Conservation (phyloP, 2,329 filamentous ascomycete species). For the Monilinia aucupariae region DNA sequence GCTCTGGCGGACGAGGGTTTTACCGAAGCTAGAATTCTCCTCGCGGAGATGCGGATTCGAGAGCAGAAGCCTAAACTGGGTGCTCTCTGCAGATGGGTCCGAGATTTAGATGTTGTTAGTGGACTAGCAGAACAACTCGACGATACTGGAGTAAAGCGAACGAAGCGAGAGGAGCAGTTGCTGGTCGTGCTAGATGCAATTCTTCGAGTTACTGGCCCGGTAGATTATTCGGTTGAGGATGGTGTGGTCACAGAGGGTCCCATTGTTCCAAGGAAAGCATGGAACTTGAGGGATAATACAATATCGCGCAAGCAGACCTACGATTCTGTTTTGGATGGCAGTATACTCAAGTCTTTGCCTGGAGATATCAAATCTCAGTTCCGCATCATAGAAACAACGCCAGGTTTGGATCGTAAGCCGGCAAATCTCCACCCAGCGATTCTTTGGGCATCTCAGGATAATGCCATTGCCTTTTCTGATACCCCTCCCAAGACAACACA, state of each 20-base stretch:
- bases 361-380: constrained; percentile 41
- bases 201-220: constrained; percentile 56
- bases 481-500: constrained; percentile 47
- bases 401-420: constrained; percentile 56
- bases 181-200: constrained; percentile 59
- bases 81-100: constrained; percentile 66
- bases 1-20: constrained; percentile 62
- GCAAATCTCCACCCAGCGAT: constrained; percentile 63
- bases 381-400: constrained; percentile 56
- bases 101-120: constrained; percentile 64
- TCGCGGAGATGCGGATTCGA: constrained; percentile 67
- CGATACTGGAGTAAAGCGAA: constrained; percentile 38
- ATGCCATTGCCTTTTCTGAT: constrained; percentile 49
- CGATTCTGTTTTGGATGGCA: constrained; percentile 53
- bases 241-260: constrained; percentile 25
- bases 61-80: constrained; percentile 60
- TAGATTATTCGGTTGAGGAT: constrained; percentile 42
- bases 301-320: constrained; percentile 44
- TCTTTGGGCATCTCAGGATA: constrained; percentile 54
- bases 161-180: constrained; percentile 47
- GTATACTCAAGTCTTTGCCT: constrained; percentile 44
- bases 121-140: constrained; percentile 54
- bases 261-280: constrained; percentile 48
- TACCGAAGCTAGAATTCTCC: constrained; percentile 57
- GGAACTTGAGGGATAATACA: constrained; percentile 49